Evolutionary conservation across 2,329 filamentous ascomycete species (phyloP).

Genomic region (Paraphaeosphaeria minitans): DNA sequence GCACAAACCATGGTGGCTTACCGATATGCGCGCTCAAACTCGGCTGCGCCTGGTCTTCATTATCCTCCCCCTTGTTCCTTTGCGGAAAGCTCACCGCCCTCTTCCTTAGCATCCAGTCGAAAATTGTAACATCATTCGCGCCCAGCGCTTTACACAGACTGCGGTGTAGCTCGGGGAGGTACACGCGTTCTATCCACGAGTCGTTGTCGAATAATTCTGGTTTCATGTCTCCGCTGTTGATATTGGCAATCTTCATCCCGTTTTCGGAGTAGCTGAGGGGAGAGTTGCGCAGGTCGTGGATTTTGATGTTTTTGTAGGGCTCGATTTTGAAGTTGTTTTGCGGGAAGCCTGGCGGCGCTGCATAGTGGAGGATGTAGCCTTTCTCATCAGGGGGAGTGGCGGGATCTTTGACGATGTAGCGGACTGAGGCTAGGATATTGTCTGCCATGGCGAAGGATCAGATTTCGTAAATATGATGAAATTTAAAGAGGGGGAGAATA

Average conservation of each 20-base stretch:
- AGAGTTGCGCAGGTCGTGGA: slow-evolving; percentile 16
- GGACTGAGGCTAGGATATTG: slow-evolving; percentile 10
- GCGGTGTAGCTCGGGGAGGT: slow-evolving; percentile 13
- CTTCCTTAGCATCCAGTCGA: slow-evolving; percentile 20
- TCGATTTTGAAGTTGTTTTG: slow-evolving; percentile 19
- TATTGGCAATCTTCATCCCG: slow-evolving; percentile 9
- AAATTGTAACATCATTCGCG: slow-evolving; percentile 14
- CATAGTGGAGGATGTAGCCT: slow-evolving; percentile 18
- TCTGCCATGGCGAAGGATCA: slow-evolving; percentile 7
- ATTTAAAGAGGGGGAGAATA: neutral
- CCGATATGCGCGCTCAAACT: slow-evolving; percentile 17
- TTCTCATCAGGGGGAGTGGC: slow-evolving; percentile 9
- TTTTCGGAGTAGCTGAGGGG: slow-evolving; percentile 1
- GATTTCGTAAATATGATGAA: neutral
- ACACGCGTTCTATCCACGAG: slow-evolving; percentile 13
- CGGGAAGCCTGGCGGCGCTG: slow-evolving; percentile 12
- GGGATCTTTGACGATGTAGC: slow-evolving; percentile 12
- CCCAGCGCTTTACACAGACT: slow-evolving; percentile 9
- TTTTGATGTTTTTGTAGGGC: slow-evolving; percentile 15
- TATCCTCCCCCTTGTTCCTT: slow-evolving; percentile 9
- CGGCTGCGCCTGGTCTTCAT: slow-evolving; percentile 13
- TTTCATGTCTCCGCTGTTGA: slow-evolving; percentile 11
- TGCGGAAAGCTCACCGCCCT: slow-evolving; percentile 14
- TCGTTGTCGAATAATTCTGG: slow-evolving; percentile 16
- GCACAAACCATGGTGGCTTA: neutral